Base-by-base conservation (phyloP, 352 stramenopile species). In the Phytophthora niederhauseri region DNA sequence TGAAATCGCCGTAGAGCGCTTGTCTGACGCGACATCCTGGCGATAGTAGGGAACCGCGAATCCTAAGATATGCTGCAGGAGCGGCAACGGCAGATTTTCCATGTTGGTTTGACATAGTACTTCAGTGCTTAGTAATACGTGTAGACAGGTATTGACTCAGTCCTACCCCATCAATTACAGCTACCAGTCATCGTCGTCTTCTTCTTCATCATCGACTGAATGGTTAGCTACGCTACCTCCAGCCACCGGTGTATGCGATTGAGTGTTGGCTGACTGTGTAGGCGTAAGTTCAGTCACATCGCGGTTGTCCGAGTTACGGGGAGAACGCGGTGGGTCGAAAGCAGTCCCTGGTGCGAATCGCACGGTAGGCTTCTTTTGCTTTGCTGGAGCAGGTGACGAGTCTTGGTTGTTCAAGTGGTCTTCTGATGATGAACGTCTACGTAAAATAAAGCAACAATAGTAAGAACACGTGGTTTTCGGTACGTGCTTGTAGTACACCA, bases 181-280 rank as follows among this genome's bases (percentile, higher is more conserved):
- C 64, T 61, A 79, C 72, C 72, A 79, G 34, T 76, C 72, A 49
- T 79, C 72, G 19, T 76, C 69, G 36, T 43, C 36, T 43, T 43
- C 36, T 43, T 43, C 36, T 19, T 77, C 66, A 6, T 78, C 36
- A 15, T 77, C 66, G 5, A 75, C 58, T 26, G 49, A 75, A 43
- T 58, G 55, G 38, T 51, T 73, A 9, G 7, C 49, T 58, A 66
- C 67, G 36, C 19, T 65, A 15, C 62, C 31, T 22, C 0, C 46
- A 36, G 20, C 28, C 15, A 56, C 41, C 36, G 52, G 15, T 52
- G 50, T n/a, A 34, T n/a, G 6, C 41, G 52, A 4, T 54, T 70
- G 48, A 19, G 49, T 45, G 20, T 62, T 12, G 12, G 15, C 38
- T 14, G 20, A 50, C 14, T 49, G 19, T 43, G 53, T 63, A 12